Evolutionary conservation across 1,139 yeast species (phyloP).

Genomic region (Saccharomyces uvarum): DNA sequence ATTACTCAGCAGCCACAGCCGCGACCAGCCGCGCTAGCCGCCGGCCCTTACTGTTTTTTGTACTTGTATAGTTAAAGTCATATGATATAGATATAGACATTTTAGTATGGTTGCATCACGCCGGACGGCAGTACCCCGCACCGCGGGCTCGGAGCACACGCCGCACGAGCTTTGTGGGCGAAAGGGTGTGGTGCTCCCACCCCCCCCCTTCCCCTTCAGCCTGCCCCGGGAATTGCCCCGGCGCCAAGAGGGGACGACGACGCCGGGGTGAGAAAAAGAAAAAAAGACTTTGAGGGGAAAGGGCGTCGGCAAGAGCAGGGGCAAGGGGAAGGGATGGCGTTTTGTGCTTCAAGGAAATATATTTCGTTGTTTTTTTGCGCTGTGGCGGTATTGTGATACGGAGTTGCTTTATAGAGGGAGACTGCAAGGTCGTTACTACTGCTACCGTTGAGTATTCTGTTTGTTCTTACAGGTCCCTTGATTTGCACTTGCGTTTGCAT

Average conservation of each 20-base stretch:
- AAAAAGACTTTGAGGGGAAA: neutral
- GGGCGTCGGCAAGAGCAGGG: neutral
- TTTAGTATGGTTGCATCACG: neutral
- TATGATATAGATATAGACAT: neutral
- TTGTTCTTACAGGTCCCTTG: neutral
- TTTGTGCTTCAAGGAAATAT: neutral
- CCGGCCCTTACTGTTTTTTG: neutral
- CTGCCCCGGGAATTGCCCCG: neutral
- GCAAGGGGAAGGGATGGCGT: constrained; percentile 1
- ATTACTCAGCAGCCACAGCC: constrained; percentile 23
- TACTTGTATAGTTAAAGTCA: neutral
- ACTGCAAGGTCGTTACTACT: neutral
- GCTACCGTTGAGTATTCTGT: neutral
- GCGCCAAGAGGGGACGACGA: neutral
- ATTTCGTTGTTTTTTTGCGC: neutral
- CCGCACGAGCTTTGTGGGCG: neutral
- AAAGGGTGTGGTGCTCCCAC: neutral
- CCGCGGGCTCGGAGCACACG: neutral
- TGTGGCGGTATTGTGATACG: neutral
- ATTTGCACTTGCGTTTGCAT: neutral
- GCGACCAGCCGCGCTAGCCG: constrained; percentile 3
- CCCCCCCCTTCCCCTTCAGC: neutral
- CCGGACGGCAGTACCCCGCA: neutral
- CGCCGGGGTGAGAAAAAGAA: neutral
- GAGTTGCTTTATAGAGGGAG: neutral